Conservation (phyloP, 1,284 basidiomycete species). For the Meripilus lineatus region DNA sequence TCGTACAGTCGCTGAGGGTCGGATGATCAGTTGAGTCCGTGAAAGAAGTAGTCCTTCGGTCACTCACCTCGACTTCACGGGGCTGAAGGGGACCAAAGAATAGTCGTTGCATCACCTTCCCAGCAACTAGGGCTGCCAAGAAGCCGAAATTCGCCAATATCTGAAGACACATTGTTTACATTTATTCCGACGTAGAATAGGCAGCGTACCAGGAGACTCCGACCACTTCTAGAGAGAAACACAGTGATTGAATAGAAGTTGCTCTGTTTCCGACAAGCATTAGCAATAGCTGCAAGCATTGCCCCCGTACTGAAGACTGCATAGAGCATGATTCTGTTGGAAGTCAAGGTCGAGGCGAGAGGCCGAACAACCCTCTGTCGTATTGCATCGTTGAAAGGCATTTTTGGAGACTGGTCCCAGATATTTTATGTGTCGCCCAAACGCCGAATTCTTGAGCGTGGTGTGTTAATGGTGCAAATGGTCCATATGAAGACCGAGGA, state of each 20-base stretch:
- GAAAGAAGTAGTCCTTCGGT: slow-evolving; percentile 27
- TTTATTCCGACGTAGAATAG: slow-evolving; percentile 1
- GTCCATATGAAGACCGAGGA: neutral
- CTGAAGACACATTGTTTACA: slow-evolving; percentile 36
- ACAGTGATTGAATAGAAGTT: slow-evolving; percentile 96
- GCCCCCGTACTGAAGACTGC: slow-evolving; percentile 64
- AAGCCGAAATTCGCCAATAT: slow-evolving; percentile 92
- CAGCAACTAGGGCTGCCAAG: slow-evolving; percentile 71
- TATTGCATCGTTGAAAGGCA: slow-evolving; percentile 38
- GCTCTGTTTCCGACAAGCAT: slow-evolving; percentile 79
- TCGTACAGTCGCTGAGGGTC: slow-evolving; percentile 82
- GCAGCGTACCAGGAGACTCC: slow-evolving; percentile 74
- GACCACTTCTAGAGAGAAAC: slow-evolving; percentile 87
- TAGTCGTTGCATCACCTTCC: slow-evolving; percentile 76
- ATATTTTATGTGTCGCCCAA: neutral
- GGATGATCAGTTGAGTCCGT: slow-evolving; percentile 3
- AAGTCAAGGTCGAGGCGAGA: slow-evolving; percentile 45
- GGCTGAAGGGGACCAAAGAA: slow-evolving; percentile 91
- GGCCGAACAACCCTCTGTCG: slow-evolving; percentile 37
- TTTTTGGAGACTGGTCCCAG: slow-evolving; percentile 11
- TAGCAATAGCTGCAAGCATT: slow-evolving; percentile 66
- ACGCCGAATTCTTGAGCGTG: neutral
- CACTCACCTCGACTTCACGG: slow-evolving; percentile 85
- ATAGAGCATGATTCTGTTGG: slow-evolving; percentile 69
- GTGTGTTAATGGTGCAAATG: neutral